Percentiles rank a stretch among this genome's conserved stretches.
These are phyloP conservation scores for Vanrija sp. DNA, from an alignment of 1,284 basidiomycete genomes.

Conservation along the genomic window DNA sequence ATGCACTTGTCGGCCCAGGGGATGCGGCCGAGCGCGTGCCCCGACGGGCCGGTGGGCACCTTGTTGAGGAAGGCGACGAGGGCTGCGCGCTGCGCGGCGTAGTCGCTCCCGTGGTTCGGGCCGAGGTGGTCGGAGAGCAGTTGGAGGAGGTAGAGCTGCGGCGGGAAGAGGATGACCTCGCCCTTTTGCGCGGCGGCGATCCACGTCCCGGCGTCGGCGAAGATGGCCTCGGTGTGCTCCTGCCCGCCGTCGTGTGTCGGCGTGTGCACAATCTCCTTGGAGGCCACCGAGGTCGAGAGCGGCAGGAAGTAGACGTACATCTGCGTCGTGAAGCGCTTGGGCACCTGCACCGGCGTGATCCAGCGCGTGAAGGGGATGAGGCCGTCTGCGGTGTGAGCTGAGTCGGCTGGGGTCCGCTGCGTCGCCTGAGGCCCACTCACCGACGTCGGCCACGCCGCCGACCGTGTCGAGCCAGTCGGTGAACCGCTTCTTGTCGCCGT, in stretches of 20 bases:
- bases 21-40: slow-evolving; percentile 3
- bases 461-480: slow-evolving; percentile 10
- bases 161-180: slow-evolving; percentile 15
- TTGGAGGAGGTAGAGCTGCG: slow-evolving; percentile 15
- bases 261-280: slow-evolving; percentile 4
- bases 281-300: background rate
- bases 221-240: slow-evolving; percentile 15
- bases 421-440: background rate
- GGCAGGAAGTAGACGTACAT: slow-evolving; percentile 23
- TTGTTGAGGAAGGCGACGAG: slow-evolving; percentile 4
- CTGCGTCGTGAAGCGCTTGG: slow-evolving; percentile 17
- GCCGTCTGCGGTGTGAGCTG: background rate
- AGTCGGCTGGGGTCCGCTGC: background rate
- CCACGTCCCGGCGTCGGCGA: slow-evolving; percentile 10
- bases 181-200: background rate
- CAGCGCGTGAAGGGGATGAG: slow-evolving; percentile 18
- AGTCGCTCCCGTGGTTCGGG: background rate
- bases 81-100: slow-evolving; percentile 3
- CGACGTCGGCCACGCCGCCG: slow-evolving; percentile 9
- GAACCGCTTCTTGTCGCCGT: slow-evolving; percentile 12
- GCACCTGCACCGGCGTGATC: slow-evolving; percentile 11
- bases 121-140: background rate
- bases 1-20: slow-evolving; percentile 15
- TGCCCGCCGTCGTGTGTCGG: slow-evolving; percentile 16
- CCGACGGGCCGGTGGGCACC: slow-evolving; percentile 5